These are phyloP conservation scores for Paecilomyces sp. DNA, from an alignment of 2,329 filamentous ascomycete species.

Conservation along the genomic window DNA sequence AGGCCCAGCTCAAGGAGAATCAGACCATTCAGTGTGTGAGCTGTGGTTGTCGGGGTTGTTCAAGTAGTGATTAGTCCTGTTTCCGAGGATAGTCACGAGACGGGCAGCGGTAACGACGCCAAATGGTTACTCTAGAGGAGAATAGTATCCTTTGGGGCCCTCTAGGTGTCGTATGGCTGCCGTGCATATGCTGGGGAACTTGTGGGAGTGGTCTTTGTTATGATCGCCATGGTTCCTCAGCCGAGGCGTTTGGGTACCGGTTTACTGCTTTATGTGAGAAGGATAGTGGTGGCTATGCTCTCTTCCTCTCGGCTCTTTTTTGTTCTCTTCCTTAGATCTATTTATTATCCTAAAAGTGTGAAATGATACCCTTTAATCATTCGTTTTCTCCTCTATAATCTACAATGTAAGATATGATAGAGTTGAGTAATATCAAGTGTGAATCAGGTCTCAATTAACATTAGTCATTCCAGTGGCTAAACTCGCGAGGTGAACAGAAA, in stretches of 20 bases:
- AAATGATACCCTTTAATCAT: constrained; percentile 15
- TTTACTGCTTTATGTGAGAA: constrained; percentile 3
- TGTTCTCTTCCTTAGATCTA: not conserved
- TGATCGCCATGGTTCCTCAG: not conserved
- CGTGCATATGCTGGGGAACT: not conserved
- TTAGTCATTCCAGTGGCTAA: not conserved
- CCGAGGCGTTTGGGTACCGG: not conserved
- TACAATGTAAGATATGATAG: not conserved
- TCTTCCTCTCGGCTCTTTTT: not conserved
- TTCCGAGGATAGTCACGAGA: not conserved
- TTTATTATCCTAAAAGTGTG: constrained; percentile 3
- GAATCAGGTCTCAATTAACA: not conserved
- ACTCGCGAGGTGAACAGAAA: not conserved
- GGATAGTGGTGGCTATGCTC: not conserved
- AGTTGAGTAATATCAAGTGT: too few relatives aligned
- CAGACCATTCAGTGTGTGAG: constrained; percentile 89
- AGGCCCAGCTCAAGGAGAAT: constrained; percentile 80
- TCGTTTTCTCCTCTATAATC: not conserved
- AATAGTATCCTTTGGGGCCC: not conserved
- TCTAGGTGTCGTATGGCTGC: not conserved
- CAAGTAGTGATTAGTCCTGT: constrained; percentile 63
- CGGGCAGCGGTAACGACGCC: not conserved
- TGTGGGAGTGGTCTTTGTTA: not conserved
- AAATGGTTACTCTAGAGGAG: not conserved
- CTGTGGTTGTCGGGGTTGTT: constrained; percentile 88